Evolutionary conservation across 108 stramenopile species (phyloP).

Genomic region (Nitzschia inconspicua): DNA sequence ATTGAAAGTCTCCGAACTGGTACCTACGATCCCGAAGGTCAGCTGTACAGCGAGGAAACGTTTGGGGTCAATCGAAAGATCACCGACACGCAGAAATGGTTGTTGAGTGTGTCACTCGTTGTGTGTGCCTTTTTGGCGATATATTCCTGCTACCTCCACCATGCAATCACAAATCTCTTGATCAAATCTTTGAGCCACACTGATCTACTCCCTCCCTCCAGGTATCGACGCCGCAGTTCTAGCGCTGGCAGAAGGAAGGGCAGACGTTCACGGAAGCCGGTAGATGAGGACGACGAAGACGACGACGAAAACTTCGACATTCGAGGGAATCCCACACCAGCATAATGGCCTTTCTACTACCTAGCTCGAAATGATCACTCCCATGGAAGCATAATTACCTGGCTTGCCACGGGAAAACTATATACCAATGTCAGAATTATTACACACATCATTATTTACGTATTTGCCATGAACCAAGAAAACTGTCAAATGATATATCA

Average conservation of each 20-base stretch:
- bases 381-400: no score
- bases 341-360: background rate
- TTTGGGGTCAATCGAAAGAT: slow-evolving; percentile 15
- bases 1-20: slow-evolving; percentile 50
- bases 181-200: slow-evolving; percentile 53
- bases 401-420: no score
- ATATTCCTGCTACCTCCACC: slow-evolving; percentile 59
- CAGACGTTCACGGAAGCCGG: background rate
- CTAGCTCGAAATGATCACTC: background rate
- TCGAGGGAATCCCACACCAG: no score
- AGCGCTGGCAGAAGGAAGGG: background rate
- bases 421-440: no score
- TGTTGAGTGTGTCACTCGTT: slow-evolving; percentile 15
- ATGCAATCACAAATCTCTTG: slow-evolving; percentile 57
- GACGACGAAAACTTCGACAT: slow-evolving; percentile 20
- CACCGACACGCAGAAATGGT: slow-evolving; percentile 30
- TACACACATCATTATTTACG: no score
- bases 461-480: no score
- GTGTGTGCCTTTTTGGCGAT: slow-evolving; percentile 32
- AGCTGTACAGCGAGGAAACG: slow-evolving; percentile 13
- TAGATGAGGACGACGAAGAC: slow-evolving; percentile 1
- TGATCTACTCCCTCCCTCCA: slow-evolving; percentile 45
- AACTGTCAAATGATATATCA: no score
- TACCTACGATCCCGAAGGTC: slow-evolving; percentile 47
- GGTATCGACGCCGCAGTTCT: slow-evolving; percentile 18